phyloP scores from a whole-genome alignment of 129 eudicot genomes.

The Kitagawia praeruptora region DNA sequence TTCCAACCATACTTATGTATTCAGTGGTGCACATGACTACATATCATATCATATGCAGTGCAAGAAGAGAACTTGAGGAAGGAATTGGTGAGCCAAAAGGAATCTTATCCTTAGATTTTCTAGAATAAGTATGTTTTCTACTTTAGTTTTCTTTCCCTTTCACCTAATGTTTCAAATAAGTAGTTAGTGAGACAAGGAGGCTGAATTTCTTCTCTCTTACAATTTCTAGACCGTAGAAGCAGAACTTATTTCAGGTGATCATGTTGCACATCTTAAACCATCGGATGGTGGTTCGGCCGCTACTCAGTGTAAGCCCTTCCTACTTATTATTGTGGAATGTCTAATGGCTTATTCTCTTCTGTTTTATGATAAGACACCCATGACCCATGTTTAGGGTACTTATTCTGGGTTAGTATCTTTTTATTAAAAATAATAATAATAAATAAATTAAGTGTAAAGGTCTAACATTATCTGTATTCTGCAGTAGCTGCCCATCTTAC shows the following conservation, averaged over 20 bases:
- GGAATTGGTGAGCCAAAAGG: too few relatives aligned
- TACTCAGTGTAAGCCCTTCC: conserved; percentile 60
- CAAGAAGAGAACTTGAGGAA: too few relatives aligned
- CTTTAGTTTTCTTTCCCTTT: too few relatives aligned
- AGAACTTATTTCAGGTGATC: conserved; percentile 90
- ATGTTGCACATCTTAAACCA: conserved; percentile 95
- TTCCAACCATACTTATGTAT: too few relatives aligned
- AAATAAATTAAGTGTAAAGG: not conserved
- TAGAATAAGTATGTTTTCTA: too few relatives aligned
- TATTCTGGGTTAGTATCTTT: not conserved
- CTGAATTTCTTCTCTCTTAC: conserved; percentile 11
- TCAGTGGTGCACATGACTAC: too few relatives aligned
- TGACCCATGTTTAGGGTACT: not conserved
- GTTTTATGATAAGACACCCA: too few relatives aligned
- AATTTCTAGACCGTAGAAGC: conserved; percentile 83
- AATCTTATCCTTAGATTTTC: too few relatives aligned
- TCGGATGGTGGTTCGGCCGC: conserved; percentile 99
- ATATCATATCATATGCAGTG: too few relatives aligned
- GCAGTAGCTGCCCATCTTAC: conserved; percentile 98
- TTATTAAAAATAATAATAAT: not conserved
- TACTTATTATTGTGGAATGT: not conserved
- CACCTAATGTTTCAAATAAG: not conserved
- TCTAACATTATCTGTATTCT: conserved; percentile 7
- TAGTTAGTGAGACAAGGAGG: conserved; percentile 3
- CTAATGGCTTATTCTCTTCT: too few relatives aligned